These are phyloP conservation scores for Pelagophyceae sp. DNA, from an alignment of 352 stramenopile genomes.

Conservation along the genomic window DNA sequence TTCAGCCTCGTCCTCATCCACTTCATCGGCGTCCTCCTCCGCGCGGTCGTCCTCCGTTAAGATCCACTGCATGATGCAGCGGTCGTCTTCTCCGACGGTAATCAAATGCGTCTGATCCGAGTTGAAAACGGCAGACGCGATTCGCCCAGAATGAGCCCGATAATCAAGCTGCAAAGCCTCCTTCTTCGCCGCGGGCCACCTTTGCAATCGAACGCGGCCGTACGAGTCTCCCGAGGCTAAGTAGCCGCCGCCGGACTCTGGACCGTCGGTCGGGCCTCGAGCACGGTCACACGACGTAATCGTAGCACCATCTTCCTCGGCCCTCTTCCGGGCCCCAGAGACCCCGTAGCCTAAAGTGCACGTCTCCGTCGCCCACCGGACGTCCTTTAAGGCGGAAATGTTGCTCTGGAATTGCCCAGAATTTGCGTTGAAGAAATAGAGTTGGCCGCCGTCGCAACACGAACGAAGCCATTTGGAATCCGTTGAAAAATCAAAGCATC, in stretches of 20 bases:
- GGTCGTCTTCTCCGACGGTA: not conserved
- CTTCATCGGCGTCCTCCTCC: not conserved
- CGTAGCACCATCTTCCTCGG: not conserved
- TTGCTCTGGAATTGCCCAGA: constrained; percentile 35
- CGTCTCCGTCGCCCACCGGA: constrained; percentile 24
- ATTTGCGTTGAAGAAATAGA: constrained; percentile 39
- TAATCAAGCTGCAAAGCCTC: not conserved
- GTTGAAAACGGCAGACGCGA: not conserved
- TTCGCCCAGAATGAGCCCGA: not conserved
- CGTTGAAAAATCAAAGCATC: constrained; percentile 72
- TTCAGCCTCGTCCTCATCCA: not conserved
- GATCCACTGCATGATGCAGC: constrained; percentile 13
- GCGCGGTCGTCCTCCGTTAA: constrained; percentile 4
- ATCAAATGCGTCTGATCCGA: constrained; percentile 14
- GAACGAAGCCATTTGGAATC: constrained; percentile 71
- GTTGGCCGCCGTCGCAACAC: constrained; percentile 59
- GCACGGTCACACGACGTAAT: not conserved
- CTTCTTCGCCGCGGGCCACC: not conserved
- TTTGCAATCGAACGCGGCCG: not conserved
- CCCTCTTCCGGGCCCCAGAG: not conserved
- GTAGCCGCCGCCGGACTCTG: constrained; percentile 1
- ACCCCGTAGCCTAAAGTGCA: constrained; percentile 8
- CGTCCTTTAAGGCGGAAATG: constrained; percentile 26
- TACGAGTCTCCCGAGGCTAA: not conserved
- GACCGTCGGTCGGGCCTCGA: not conserved